Conservation (phyloP, 106 monocot genomes). For the Dendrobium chrysotoxum region DNA sequence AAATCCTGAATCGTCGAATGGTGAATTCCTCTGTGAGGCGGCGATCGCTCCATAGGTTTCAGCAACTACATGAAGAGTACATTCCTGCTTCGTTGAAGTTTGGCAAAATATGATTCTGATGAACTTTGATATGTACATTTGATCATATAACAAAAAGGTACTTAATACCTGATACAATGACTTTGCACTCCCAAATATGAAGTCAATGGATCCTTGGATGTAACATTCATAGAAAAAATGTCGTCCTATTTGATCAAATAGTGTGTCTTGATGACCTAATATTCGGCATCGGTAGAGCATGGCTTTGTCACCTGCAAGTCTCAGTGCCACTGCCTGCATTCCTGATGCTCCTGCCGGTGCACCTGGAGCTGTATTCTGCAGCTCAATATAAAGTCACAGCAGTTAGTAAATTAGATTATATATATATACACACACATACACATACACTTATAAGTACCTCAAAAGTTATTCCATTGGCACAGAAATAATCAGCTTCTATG, state of each 20-base stretch:
- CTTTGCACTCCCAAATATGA: constrained; percentile 80
- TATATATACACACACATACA: too few species aligned
- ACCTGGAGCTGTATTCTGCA: constrained; percentile 62
- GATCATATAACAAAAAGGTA: background rate
- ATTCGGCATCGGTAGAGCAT: constrained; percentile 59
- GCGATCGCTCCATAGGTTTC: constrained; percentile 63
- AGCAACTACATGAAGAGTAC: constrained; percentile 54
- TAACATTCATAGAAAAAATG: constrained; percentile 62
- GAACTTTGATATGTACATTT: too few species aligned
- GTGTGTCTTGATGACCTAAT: constrained; percentile 73
- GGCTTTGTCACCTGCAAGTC: constrained; percentile 82
- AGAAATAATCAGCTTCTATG: constrained; percentile 58
- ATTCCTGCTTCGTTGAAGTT: constrained; percentile 26
- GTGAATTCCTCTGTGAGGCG: constrained; percentile 70
- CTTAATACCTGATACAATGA: constrained; percentile 67
- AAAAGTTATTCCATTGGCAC: constrained; percentile 50
- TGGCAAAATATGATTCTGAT: too few species aligned
- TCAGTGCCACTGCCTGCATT: constrained; percentile 83
- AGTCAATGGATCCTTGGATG: constrained; percentile 90
- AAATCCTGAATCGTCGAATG: constrained; percentile 57
- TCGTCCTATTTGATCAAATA: constrained; percentile 79
- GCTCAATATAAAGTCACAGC: background rate
- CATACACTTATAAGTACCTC: constrained; percentile 27
- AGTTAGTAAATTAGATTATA: too few species aligned
- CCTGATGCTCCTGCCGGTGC: constrained; percentile 60